phyloP scores from a whole-genome alignment of 1,284 basidiomycete species.

The Trichosporon asahii region DNA sequence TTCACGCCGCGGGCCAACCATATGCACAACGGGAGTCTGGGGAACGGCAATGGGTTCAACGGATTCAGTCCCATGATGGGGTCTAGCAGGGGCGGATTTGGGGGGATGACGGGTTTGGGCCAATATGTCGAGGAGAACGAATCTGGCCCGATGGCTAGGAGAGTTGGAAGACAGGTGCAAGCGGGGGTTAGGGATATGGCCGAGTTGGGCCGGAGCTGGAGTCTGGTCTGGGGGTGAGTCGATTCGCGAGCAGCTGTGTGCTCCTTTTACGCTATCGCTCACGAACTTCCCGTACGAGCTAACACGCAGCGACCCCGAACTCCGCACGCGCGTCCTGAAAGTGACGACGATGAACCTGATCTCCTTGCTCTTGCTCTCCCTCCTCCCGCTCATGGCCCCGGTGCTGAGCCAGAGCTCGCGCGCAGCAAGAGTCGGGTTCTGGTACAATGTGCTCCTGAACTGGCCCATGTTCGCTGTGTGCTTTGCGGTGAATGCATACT shows the following conservation, averaged over 20 bases:
- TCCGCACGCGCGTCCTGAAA: conserved; percentile 45
- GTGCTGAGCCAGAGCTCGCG: neutral
- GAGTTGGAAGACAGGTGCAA: neutral
- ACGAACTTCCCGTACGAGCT: too few relatives aligned
- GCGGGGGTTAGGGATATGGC: conserved; percentile 38
- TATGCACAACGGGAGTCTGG: neutral
- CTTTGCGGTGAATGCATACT: conserved; percentile 50
- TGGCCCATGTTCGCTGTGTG: conserved; percentile 50
- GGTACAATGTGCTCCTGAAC: conserved; percentile 49
- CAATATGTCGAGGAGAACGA: neutral
- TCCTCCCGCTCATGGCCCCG: conserved; percentile 37
- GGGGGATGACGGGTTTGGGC: neutral
- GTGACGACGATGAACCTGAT: conserved; percentile 51
- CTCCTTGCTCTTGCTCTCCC: conserved; percentile 44
- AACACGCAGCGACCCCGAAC: conserved; percentile 43
- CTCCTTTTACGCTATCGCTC: too few relatives aligned
- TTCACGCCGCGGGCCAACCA: neutral
- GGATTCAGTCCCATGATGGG: neutral
- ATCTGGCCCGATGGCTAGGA: neutral
- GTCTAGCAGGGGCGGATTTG: neutral
- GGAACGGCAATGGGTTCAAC: neutral
- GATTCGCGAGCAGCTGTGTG: too few relatives aligned
- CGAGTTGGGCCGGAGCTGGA: conserved; percentile 40
- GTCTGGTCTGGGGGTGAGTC: conserved; percentile 46
- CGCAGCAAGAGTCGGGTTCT: conserved; percentile 41